Evolutionary conservation across 1,139 yeast genomes (phyloP), one percentile per base, ranked within the genome.

Genomic region (Yamadazyma conglobata): DNA sequence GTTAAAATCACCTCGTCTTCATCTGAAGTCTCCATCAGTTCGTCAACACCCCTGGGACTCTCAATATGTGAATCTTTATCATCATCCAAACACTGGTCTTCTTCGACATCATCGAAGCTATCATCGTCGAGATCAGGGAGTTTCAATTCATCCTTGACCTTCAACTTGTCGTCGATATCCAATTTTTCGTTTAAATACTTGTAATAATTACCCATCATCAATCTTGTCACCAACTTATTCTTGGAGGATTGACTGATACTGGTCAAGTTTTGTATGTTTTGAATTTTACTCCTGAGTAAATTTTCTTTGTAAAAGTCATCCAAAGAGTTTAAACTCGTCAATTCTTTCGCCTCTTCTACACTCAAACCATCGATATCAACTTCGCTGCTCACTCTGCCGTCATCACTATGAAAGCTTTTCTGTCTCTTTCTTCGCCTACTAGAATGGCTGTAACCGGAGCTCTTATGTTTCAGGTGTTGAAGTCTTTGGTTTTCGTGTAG

Each of bases 171-270:
- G 13, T 30, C 25, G 8, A 16, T 16, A 40, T 35, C 28, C 19
- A 59, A 41, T 31, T 60, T 52, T 34, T 60, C 63, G 40, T 60
- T 59, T 25, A 67, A 56, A 38, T 66, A 69, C 40, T 70, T 70
- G 42, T 72, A 67, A 48, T 76, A 79, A 37, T 77, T 77, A 6
- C 84, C 83, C 69, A 86, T 81, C 94, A 86, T 85, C 31, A 86
- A 59, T 39, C 74, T 64, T 27, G 89, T 93, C 19, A 85, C 81
- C 40, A 77, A 50, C 52, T 71, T 64, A 40, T 79, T 75, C 49
- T 83, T 79, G 47, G 73, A 74, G 29, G 64, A 50, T 39, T 81
- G 81, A 24, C 60, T 49, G 21, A 80, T 43, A 19, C 50, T 56
- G 3, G 52, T 53, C 34, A 76, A 54, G 3, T 54, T 53, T 36